Base-by-base conservation (phyloP, 2,329 filamentous ascomycete genomes). In the Botrytis paeoniae region DNA sequence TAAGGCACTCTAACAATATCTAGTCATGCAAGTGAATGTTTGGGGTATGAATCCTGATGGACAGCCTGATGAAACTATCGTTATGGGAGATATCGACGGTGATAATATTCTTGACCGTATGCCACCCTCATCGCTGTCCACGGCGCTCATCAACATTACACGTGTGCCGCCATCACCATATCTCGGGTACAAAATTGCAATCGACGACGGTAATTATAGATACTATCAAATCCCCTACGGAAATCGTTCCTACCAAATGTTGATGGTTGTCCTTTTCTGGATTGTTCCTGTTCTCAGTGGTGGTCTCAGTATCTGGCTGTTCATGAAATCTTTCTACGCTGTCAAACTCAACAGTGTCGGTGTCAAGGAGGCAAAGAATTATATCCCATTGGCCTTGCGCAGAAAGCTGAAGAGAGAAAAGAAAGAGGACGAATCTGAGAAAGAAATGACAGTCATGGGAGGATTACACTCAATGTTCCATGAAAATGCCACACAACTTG, bases 31-130 rank as follows among this genome's bases (percentile, higher is more conserved):
- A 77, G 81, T 91, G 73, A 92, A 91, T 76, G 84, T 90, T 8
- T 92, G 90, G 89, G 90, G 89, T 69, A 88, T 91, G 79, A 89
- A 91, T 77, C 85, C 86, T 0, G 86, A 91, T 79, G 88, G 89
- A 32, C 82, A 87, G 76, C 89, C 89, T 0, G 89, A 92, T 79
- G 84, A 88, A 74, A 86, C 85, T 12, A 85, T 84, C 72, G 85
- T 89, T 3, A 87, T 85, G 74, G 90, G 90, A 35, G 89, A 92
- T 78, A 85, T 89, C 22, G 87, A 91, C 77, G 83, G 83, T 39
- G 89, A 91, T 78, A 84, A 83, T 4, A 83, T 91, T 9, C 81
- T 91, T 32, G 89, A 92, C 78, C 87, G 88, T 57, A 83, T 91
- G 48, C 87, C 89, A 1, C 89, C 89, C 8, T 87, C 85, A 18